Base-by-base conservation (phyloP, 768 basidiomycete species). In the Kockovaella imperatae region DNA sequence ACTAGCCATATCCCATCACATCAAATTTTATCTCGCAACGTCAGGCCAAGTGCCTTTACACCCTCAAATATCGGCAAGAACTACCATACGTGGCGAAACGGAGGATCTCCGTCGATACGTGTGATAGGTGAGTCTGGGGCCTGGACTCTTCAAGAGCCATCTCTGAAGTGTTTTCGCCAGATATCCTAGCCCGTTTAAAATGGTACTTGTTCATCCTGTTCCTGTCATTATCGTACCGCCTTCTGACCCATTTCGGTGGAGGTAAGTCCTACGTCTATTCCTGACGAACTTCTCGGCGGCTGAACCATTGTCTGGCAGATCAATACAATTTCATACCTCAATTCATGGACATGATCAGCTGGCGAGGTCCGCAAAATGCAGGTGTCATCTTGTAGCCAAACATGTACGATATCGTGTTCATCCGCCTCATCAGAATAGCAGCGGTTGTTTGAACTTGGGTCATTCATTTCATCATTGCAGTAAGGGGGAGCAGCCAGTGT, bases 1-100 rank as follows among this genome's bases (percentile, higher is more conserved):
- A 18, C 35, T 25, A 69, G 68, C 41, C 68, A 70, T 47, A 36
- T 70, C 30, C 66, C 66, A 3, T 53, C 54, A 13, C 68, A 70
- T 47, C 38, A 36, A 3, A 66, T 70, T 41, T 26, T 70, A 21
- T 44, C 58, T 7, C 63, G 53, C 30, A 66, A 68, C 30, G 57
- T 62, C 43, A 56, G 55, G 7, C 49, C 41, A 15, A 35, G 45
- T 7, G 50, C 54, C 3, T 70, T 70, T 54, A 25, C 49, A 11
- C 45, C 60, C 14, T 49, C 54, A 8, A 45, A 56, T 15, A 45
- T 68, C 10, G 66, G 62, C 17, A 62, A 50, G 35, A 66, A 60
- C 32, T 64, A 60, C 38, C 35, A 50, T 14, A 54, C 52, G 11
- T 70, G 68, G 68, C 30, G 52, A 20, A 54, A 60, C 21, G 68